A percentile compares a stretch with the other conserved stretches of the same genome.
Evolutionary conservation across 495 filamentous ascomycete genomes (phyloP).

Genomic region (Aspergillus ostianus): DNA sequence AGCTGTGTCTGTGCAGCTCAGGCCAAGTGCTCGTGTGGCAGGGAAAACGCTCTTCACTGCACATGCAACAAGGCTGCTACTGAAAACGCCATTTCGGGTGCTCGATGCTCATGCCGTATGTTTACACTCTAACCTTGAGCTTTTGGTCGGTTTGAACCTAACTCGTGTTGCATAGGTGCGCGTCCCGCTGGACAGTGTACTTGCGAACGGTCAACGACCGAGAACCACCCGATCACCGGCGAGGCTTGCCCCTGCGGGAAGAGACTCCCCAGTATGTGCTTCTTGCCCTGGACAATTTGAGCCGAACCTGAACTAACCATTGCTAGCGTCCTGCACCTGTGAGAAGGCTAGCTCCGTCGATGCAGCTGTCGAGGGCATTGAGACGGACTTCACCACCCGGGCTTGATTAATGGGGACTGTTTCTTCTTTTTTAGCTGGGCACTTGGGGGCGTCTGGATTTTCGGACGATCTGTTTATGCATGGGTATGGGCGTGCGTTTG

Average conservation of each 20-base stretch:
- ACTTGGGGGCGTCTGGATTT: neutral
- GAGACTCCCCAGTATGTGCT: slow-evolving; percentile 61
- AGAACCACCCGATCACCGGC: slow-evolving; percentile 64
- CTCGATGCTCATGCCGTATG: slow-evolving; percentile 82
- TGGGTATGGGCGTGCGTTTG: neutral
- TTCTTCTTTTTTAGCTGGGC: slow-evolving; percentile 4
- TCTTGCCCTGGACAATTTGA: slow-evolving; percentile 1
- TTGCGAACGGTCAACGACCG: slow-evolving; percentile 67
- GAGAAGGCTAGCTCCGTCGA: slow-evolving; percentile 63
- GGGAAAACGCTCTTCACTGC: slow-evolving; percentile 82
- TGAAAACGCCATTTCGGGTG: slow-evolving; percentile 72
- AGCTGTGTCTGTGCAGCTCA: slow-evolving; percentile 61
- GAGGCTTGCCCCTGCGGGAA: slow-evolving; percentile 74
- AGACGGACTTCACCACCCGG: slow-evolving; percentile 78
- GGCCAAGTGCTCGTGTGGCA: slow-evolving; percentile 82
- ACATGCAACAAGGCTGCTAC: slow-evolving; percentile 71
- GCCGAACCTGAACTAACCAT: neutral
- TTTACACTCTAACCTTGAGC: slow-evolving; percentile 14
- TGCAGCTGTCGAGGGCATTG: slow-evolving; percentile 45
- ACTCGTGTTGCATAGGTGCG: slow-evolving; percentile 39
- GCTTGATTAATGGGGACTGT: neutral
- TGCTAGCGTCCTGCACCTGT: slow-evolving; percentile 75
- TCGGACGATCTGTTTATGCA: slow-evolving; percentile 1
- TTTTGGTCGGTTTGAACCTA: neutral
- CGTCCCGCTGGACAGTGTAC: slow-evolving; percentile 80